Percentiles rank a stretch among this genome's conserved stretches.
Conservation (phyloP, 768 basidiomycete genomes). For the Trametopsis cervina region DNA sequence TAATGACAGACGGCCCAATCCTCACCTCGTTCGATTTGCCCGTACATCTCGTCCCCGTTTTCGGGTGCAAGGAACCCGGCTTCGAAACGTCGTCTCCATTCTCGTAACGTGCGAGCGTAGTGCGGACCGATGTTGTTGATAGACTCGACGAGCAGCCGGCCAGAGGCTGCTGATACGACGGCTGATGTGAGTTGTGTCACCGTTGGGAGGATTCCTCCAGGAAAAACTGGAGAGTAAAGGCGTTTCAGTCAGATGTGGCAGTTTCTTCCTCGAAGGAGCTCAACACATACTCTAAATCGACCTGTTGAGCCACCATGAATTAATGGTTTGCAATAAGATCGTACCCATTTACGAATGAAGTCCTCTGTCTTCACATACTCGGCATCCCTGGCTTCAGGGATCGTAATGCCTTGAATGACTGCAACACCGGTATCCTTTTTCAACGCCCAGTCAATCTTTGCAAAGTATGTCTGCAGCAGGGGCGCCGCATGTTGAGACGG, state of each 20-base stretch:
- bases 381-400: constrained; percentile 63
- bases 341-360: constrained; percentile 74
- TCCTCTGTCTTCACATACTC: constrained; percentile 53
- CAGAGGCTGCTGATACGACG: constrained; percentile 41
- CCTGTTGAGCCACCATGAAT: too few species aligned
- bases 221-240: constrained; percentile 42
- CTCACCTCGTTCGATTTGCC: constrained; percentile 43
- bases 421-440: constrained; percentile 52
- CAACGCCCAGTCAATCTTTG: constrained; percentile 58
- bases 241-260: neutral
- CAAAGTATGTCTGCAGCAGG: constrained; percentile 42
- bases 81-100: constrained; percentile 64
- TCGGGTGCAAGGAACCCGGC: constrained; percentile 39
- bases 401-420: constrained; percentile 69
- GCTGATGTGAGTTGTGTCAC: constrained; percentile 49
- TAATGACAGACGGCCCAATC: too few species aligned
- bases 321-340: neutral
- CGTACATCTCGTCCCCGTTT: neutral
- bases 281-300: neutral
- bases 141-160: constrained; percentile 55
- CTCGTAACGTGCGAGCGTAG: constrained; percentile 73
- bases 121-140: constrained; percentile 69
- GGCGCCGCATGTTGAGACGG: neutral
- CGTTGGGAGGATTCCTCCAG: constrained; percentile 64
- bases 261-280: neutral